phyloP scores from a whole-genome alignment of 2,329 filamentous ascomycete genomes.

The Aspergillus costaricaensis region DNA sequence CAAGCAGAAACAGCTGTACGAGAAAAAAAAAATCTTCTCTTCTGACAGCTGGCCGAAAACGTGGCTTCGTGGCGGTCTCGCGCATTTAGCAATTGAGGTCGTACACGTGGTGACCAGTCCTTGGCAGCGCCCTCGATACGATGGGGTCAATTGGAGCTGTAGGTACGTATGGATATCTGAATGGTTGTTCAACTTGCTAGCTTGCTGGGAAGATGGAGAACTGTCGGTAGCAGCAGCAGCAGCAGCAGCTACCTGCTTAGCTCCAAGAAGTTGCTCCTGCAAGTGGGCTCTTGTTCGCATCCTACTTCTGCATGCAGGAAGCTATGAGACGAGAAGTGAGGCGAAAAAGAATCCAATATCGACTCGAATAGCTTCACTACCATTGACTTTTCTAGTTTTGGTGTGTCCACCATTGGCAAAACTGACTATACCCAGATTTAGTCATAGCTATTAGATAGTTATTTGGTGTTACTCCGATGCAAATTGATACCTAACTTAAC shows the following conservation, averaged over 20 bases:
- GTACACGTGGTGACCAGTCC: neutral
- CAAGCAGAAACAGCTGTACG: neutral
- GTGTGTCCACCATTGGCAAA: neutral
- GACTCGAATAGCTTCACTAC: neutral
- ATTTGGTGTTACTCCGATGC: neutral
- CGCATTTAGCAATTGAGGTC: neutral
- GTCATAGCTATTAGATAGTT: neutral
- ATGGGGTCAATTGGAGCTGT: neutral
- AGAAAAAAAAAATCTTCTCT: neutral
- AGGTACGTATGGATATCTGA: too few relatives aligned
- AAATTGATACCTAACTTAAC: neutral
- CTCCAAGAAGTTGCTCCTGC: neutral
- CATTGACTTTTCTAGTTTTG: neutral
- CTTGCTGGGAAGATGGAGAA: neutral
- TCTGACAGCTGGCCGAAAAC: constrained; percentile 4
- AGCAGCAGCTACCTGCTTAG: neutral
- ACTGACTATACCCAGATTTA: neutral
- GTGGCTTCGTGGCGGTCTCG: constrained; percentile 4
- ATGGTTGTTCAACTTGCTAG: neutral
- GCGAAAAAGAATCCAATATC: neutral
- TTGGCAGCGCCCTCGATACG: neutral
- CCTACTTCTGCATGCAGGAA: neutral
- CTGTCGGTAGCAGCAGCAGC: neutral
- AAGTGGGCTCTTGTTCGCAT: constrained; percentile 2
- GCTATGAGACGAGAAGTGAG: neutral